Conservation (phyloP, 2,329 filamentous ascomycete genomes). For the Dothideomycetidae sp. region DNA sequence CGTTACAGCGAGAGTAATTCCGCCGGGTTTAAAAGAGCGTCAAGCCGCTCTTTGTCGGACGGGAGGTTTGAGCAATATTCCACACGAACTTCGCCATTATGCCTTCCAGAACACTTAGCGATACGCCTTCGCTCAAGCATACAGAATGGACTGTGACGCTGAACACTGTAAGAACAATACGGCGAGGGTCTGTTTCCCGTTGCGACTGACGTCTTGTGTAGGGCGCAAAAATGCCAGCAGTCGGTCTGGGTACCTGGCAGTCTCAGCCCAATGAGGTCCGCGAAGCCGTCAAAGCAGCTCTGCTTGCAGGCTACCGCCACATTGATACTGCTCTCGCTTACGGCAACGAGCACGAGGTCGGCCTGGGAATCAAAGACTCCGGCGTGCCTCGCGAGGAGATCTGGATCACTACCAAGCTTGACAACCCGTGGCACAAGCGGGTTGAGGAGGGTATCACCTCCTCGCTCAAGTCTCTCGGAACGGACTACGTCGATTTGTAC, state of each 20-base stretch:
- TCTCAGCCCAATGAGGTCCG: slow-evolving; percentile 54
- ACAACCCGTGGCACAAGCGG: slow-evolving; percentile 64
- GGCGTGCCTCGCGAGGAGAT: slow-evolving; percentile 52
- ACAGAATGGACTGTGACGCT: slow-evolving; percentile 37
- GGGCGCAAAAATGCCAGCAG: slow-evolving; percentile 60
- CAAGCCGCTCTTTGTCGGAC: too few species aligned
- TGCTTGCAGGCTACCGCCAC: slow-evolving; percentile 14
- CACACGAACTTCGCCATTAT: too few species aligned
- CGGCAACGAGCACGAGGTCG: slow-evolving; percentile 63
- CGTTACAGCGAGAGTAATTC: too few species aligned
- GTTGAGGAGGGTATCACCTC: slow-evolving; percentile 47
- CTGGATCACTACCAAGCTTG: slow-evolving; percentile 69
- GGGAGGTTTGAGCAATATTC: too few species aligned
- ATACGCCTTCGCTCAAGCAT: slow-evolving; percentile 18
- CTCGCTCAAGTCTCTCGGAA: slow-evolving; percentile 46
- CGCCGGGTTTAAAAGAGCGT: too few species aligned
- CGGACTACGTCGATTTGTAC: slow-evolving; percentile 55
- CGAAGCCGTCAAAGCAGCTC: slow-evolving; percentile 50
- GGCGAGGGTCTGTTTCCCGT: too few species aligned
- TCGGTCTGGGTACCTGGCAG: slow-evolving; percentile 71
- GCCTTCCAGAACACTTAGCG: too few species aligned
- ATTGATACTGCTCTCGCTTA: slow-evolving; percentile 57
- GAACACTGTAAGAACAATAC: slow-evolving; percentile 33
- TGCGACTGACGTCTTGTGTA: slow-evolving; percentile 41
- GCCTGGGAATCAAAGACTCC: slow-evolving; percentile 53